phyloP scores from a whole-genome alignment of 2,329 filamentous ascomycete species.

The Penicillium aurantiogriseum region DNA sequence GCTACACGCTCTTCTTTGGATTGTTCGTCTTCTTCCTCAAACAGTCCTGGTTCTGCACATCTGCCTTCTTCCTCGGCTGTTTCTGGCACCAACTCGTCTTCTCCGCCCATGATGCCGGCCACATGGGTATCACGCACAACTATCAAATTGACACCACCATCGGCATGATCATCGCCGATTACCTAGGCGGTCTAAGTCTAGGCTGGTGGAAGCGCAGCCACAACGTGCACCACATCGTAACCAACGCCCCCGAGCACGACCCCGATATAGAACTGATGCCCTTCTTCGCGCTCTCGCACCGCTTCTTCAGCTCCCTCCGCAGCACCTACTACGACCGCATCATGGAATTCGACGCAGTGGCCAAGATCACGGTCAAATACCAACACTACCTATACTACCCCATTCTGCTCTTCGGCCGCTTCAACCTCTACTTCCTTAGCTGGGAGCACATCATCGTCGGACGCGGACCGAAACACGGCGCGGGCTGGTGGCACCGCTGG shows the following conservation, averaged over 20 bases:
- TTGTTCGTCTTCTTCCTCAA: conserved; percentile 51
- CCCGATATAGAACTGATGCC: conserved; percentile 90
- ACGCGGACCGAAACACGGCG: conserved; percentile 68
- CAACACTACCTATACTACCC: conserved; percentile 81
- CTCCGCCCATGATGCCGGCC: conserved; percentile 85
- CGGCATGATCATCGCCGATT: conserved; percentile 85
- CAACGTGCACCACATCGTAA: conserved; percentile 94
- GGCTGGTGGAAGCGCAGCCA: conserved; percentile 97
- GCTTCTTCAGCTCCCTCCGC: conserved; percentile 68
- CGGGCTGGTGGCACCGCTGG: conserved; percentile 77
- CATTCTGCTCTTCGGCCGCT: conserved; percentile 73
- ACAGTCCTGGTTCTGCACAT: conserved; percentile 63
- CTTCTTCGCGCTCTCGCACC: conserved; percentile 80
- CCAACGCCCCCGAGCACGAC: conserved; percentile 90
- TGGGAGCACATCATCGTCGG: conserved; percentile 71
- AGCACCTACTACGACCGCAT: conserved; percentile 79
- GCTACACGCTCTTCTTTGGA: conserved; percentile 66
- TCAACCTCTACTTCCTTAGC: conserved; percentile 83
- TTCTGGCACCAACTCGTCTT: conserved; percentile 95
- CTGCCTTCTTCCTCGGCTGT: conserved; percentile 70
- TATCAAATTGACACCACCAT: conserved; percentile 78
- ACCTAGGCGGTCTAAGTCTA: conserved; percentile 78
- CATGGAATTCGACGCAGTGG: conserved; percentile 71
- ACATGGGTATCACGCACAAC: conserved; percentile 92
- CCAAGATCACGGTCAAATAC: conserved; percentile 65